Evolutionary conservation across 139 green algal species (phyloP).

Genomic region (Chlorella sorokiniana): DNA sequence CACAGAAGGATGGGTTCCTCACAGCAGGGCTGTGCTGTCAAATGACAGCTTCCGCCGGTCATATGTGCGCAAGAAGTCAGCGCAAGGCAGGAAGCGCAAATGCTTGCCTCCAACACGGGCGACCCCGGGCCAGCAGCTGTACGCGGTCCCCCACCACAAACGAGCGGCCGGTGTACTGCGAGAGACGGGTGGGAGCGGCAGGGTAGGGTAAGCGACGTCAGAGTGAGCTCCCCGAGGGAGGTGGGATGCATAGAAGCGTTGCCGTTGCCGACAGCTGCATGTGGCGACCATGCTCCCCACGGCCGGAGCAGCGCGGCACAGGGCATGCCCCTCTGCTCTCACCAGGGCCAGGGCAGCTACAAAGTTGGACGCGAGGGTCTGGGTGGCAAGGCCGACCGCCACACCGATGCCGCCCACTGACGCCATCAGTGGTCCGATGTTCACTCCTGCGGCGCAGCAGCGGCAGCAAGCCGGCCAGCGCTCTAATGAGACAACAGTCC

Average conservation of each 20-base stretch:
- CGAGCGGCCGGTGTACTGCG: not conserved
- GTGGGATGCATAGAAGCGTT: too few relatives aligned
- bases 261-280: too few relatives aligned
- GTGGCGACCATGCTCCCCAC: too few relatives aligned
- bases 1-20: not conserved
- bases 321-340: too few relatives aligned
- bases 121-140: not conserved
- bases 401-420: constrained; percentile 33
- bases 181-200: not conserved
- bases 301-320: not conserved
- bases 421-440: constrained; percentile 38
- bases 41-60: not conserved
- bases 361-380: constrained; percentile 25
- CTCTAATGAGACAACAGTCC: too few relatives aligned
- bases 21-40: not conserved
- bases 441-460: constrained; percentile 24
- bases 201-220: too few relatives aligned
- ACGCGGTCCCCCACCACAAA: constrained; percentile 16
- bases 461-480: not conserved
- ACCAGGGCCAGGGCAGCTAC: constrained; percentile 26
- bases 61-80: too few relatives aligned
- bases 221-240: too few relatives aligned
- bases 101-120: not conserved
- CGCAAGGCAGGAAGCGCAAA: too few relatives aligned
- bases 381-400: constrained; percentile 34